Evolutionary conservation across 352 stramenopile species (phyloP), one percentile per base, ranked within the genome.

Genomic region (Phytophthora syringae): DNA sequence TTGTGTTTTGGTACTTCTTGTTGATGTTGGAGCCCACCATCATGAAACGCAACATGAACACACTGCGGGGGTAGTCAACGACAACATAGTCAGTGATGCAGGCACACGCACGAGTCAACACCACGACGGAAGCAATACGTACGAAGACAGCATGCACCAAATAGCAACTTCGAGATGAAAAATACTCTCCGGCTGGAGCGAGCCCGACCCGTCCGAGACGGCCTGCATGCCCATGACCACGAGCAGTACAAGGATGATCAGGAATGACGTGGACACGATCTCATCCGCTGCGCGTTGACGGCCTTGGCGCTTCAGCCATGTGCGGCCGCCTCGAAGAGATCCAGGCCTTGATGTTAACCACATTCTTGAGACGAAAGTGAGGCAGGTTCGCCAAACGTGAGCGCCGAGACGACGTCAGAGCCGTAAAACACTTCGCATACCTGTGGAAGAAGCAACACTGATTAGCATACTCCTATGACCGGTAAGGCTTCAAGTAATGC

Each of bases 1-100:
- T 93, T n/a, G 88, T 96, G 79, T 97, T 95, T 50, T 95, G 82
- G 67, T 96, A 97, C 72, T 94, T 96, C 60, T 90, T 88, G 72
- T 97, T 97, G 64, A 95, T 96, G 64, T 92, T 86, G 34, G 86
- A 94, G 52, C 90, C 90, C 39, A 97, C 79, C 79, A 94, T 96
- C 82, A 96, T 94, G 64, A 96, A 97, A 55, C 90, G 86, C 62
- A 97, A 75, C 72, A 97, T 88, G 65, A 96, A 97, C 22, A 95
- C 84, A 59, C 87, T 92, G 60, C 16, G 37, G 52, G 11, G 25
- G 61, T 53, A 67, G 13, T 55, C 13, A 44, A 18, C 50, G 45
- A 45, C 45, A 11, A 57, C 16, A 50, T 21, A 56, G 34, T 48
- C 5, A 21, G 64, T 63, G 20, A 67, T 20, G 36, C 40, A 39